Base-by-base conservation (phyloP, 257 asterid genomes). In the Vinca minor region DNA sequence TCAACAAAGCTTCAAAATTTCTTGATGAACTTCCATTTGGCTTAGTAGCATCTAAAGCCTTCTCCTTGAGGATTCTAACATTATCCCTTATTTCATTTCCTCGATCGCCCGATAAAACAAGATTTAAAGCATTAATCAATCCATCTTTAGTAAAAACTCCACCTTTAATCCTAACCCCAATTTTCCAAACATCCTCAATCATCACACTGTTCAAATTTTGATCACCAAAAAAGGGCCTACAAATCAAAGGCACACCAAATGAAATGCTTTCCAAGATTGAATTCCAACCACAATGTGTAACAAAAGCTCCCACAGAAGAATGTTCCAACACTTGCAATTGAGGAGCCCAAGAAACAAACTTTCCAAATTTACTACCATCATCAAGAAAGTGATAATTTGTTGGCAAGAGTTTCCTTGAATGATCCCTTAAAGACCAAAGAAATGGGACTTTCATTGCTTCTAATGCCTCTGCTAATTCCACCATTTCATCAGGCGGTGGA, bases 351-450 rank as follows among this genome's bases (percentile, higher is more conserved):
- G 65, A 11, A n/a, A 63, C 69, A 2, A 63, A 7, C 32, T 63
- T 70, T 0, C 69, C 74, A 31, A 25, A 18, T 1, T 4, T 4
- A 1, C 42, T 61, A 6, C n/a, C n/a, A n/a, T 42, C 26, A 20
- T 50, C 29, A 14, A 49, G 17, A 62, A 61, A 41, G 3, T 38
- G 48, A 14, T 41, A n/a, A n/a, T n/a, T n/a, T n/a, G n/a, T 56
- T 21, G 57, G 12, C 47, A 45, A 31, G 10, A 31, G 34, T 0
- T 25, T 39, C 3, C 26, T 62, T 0, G 63, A 9, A 4, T 50
- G 26, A 42, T 63, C 59, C 31, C 34, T 77, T 2, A 90, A 59
- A 0, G 95, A 87, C 97, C 96, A 85, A 5, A 90, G 79, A 65
- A 82, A 84, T 0, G 96, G 86, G 34, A 73, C 29, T 23, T 58